phyloP scores from a whole-genome alignment of 495 filamentous ascomycete species.

The Hyaloscypha bicolor region DNA sequence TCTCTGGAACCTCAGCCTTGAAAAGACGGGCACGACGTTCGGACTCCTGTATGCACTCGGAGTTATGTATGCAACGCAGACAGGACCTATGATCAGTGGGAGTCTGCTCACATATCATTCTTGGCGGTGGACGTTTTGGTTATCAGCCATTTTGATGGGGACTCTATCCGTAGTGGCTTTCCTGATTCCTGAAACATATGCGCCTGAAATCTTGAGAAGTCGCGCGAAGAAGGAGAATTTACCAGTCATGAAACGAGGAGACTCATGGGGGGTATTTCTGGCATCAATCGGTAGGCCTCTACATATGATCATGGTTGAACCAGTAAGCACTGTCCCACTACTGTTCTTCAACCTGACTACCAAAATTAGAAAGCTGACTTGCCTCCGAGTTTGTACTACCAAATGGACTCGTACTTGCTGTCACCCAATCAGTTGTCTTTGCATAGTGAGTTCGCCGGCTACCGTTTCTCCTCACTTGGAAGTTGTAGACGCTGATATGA shows the following conservation, averaged over 20 bases:
- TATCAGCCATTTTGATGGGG: slow-evolving; percentile 38
- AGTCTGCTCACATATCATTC: slow-evolving; percentile 40
- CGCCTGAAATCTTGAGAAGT: slow-evolving; percentile 56
- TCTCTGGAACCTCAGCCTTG: slow-evolving; percentile 14
- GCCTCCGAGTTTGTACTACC: slow-evolving; percentile 51
- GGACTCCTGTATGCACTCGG: slow-evolving; percentile 3
- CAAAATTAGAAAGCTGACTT: background rate
- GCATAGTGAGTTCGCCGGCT: slow-evolving; percentile 40
- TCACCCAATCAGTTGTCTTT: slow-evolving; percentile 64
- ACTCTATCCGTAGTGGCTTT: slow-evolving; percentile 41
- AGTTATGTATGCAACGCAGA: slow-evolving; percentile 6
- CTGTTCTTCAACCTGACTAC: background rate
- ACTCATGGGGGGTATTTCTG: slow-evolving; percentile 46
- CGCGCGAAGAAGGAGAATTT: slow-evolving; percentile 46
- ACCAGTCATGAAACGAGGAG: slow-evolving; percentile 30
- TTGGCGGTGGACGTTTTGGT: slow-evolving; percentile 61
- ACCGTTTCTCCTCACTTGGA: background rate
- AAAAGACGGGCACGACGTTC: slow-evolving; percentile 13
- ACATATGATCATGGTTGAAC: slow-evolving; percentile 64
- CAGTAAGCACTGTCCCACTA: slow-evolving; percentile 26
- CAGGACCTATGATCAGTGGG: slow-evolving; percentile 8
- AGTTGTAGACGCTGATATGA: background rate
- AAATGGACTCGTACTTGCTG: slow-evolving; percentile 60
- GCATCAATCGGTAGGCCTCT: slow-evolving; percentile 57
- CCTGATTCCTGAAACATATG: slow-evolving; percentile 60